These are phyloP conservation scores for Russula lepida DNA, from an alignment of 768 basidiomycete genomes.

Conservation along the genomic window DNA sequence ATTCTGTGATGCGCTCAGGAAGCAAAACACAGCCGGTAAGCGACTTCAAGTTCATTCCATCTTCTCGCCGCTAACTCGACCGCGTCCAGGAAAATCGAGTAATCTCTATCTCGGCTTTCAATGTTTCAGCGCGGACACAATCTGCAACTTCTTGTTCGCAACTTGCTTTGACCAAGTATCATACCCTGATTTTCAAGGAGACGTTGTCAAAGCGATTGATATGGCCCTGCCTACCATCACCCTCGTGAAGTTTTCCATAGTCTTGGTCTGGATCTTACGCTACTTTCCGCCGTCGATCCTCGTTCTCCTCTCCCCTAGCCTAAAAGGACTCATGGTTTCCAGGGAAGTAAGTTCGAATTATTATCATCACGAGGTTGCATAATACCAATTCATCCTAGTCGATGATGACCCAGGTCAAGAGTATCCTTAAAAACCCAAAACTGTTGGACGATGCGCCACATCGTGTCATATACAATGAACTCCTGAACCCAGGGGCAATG, in stretches of 20 bases:
- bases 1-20: too few species aligned
- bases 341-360: not conserved
- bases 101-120: too few species aligned
- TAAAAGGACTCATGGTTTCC: not conserved
- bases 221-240: conserved; percentile 25
- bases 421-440: not conserved
- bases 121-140: conserved; percentile 37
- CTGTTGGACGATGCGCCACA: conserved; percentile 3
- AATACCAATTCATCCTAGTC: not conserved
- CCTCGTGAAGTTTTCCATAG: not conserved
- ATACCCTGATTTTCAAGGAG: conserved; percentile 30
- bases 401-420: not conserved
- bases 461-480: too few species aligned
- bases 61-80: not conserved
- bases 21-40: conserved; percentile 6
- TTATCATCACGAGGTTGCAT: too few species aligned
- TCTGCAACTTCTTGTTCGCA: conserved; percentile 36
- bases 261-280: not conserved
- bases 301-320: not conserved
- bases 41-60: not conserved
- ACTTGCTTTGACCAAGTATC: conserved; percentile 29
- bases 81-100: conserved; percentile 19
- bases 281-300: not conserved
- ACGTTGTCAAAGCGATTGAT: conserved; percentile 30
- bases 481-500: not conserved